phyloP scores from a whole-genome alignment of 2,329 filamentous ascomycete genomes.

The Colletotrichum echinochloae region DNA sequence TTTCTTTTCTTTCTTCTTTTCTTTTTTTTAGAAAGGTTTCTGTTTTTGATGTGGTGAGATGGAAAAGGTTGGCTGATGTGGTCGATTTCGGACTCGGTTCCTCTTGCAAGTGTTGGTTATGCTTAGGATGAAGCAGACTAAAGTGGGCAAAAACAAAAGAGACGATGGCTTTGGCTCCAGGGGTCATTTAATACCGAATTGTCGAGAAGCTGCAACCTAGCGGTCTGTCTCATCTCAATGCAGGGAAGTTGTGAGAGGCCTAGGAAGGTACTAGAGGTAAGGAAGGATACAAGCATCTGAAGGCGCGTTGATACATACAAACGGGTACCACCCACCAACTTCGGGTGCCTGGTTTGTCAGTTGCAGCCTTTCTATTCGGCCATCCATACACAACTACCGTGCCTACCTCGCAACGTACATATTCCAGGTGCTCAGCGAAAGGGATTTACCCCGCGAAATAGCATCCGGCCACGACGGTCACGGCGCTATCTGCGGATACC shows the following conservation, averaged over 20 bases:
- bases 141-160: background rate
- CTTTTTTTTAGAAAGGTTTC: too few species aligned
- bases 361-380: background rate
- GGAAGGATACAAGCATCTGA: conserved; percentile 16
- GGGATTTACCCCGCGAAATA: background rate
- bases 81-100: conserved; percentile 3
- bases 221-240: conserved; percentile 30
- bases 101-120: background rate
- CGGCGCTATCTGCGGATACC: conserved; percentile 12
- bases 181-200: background rate
- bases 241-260: conserved; percentile 9
- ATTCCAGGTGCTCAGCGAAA: conserved; percentile 8
- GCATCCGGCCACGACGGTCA: background rate
- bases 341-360: conserved; percentile 16
- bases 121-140: background rate
- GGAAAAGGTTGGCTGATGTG: background rate
- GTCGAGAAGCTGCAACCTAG: conserved; percentile 3
- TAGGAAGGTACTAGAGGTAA: conserved; percentile 7
- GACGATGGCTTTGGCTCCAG: background rate
- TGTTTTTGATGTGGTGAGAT: background rate
- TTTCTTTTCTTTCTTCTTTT: too few species aligned
- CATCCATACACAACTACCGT: background rate
- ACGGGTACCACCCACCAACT: conserved; percentile 27
- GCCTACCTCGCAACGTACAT: background rate
- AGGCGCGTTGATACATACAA: conserved; percentile 22